Evolutionary conservation across 306 rosid species (phyloP), one percentile per base, ranked within the genome.

Genomic region (Heteromeles arbutifolia): DNA sequence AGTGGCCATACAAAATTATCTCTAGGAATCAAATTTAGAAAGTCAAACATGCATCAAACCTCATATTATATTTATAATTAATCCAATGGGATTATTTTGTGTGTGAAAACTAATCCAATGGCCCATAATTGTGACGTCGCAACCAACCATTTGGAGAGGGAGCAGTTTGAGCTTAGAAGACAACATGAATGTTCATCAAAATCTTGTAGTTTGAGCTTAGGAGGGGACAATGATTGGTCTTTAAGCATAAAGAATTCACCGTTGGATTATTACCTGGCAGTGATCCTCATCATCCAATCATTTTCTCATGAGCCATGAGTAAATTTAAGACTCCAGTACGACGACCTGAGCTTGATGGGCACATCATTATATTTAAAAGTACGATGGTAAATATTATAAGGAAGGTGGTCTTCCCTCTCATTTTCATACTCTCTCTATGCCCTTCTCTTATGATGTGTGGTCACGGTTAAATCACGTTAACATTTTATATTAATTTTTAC

Each of bases 111-210:
- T 66, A 26, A 66, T 13, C 41, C 43, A 57, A 48, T 31, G 76
- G 28, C 25, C 29, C 74, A 43, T 67, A 22, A 80, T 34, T 74
- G 64, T 62, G 79, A 74, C 79, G 21, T 48, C 52, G 37, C 53
- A 67, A 80, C 76, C 66, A 59, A 45, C 63, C 53, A 34, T 43
- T 58, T 61, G 41, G 14, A 65, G 43, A 41, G 25, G 66, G 73
- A 44, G 54, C 78, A 80, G 73, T 48, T 67, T 74, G 79, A 59
- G 79, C 79, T 80, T 80, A 48, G 67, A 74, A 74, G 83, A 69
- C 65, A 80, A 48, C 57, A 61, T 25, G 59, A 59, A 56, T n/a
- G 13, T 61, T 44, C 9, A 58, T 44, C n/a, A 44, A 48, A 50
- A 19, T 45, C 25, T n/a, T 21, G 70, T 32, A 58, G 41, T 34